Evolutionary conservation across 805 yeast species (phyloP).

Genomic region (Kluyveromyces siamensis): DNA sequence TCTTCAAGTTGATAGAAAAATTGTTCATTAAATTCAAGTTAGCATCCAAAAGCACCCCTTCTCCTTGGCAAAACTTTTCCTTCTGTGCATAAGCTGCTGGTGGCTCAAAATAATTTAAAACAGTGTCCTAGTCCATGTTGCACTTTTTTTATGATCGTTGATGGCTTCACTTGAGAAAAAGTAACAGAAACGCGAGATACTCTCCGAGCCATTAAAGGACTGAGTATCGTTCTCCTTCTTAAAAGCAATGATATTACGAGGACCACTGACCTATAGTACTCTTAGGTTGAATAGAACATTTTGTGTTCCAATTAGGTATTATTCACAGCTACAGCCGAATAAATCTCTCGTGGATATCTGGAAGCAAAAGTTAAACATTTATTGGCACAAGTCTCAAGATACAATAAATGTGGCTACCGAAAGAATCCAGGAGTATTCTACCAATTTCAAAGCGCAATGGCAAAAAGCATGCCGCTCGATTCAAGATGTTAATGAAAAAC

Average conservation of each 20-base stretch:
- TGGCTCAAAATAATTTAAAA: too few species aligned
- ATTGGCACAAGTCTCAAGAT: constrained; percentile 8
- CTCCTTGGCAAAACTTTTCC: too few species aligned
- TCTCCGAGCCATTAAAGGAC: not conserved
- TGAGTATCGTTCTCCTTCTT: not conserved
- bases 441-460: constrained; percentile 13
- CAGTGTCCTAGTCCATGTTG: too few species aligned
- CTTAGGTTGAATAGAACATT: not conserved
- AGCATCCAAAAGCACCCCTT: not conserved
- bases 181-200: too few species aligned
- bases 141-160: too few species aligned
- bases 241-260: not conserved
- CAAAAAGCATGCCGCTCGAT: constrained; percentile 28
- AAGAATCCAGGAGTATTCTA: constrained; percentile 7
- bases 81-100: too few species aligned
- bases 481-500: constrained; percentile 30
- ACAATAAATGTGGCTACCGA: constrained; percentile 7
- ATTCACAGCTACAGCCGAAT: not conserved
- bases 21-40: constrained; percentile 7
- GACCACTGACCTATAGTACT: not conserved
- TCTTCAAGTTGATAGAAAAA: constrained; percentile 15
- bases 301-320: not conserved
- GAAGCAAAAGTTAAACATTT: constrained; percentile 7
- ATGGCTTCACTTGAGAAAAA: not conserved
- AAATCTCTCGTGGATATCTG: not conserved